Evolutionary conservation across 2,329 filamentous ascomycete species (phyloP), one percentile per base, ranked within the genome.

Genomic region (Aspergillus novoparasiticus): DNA sequence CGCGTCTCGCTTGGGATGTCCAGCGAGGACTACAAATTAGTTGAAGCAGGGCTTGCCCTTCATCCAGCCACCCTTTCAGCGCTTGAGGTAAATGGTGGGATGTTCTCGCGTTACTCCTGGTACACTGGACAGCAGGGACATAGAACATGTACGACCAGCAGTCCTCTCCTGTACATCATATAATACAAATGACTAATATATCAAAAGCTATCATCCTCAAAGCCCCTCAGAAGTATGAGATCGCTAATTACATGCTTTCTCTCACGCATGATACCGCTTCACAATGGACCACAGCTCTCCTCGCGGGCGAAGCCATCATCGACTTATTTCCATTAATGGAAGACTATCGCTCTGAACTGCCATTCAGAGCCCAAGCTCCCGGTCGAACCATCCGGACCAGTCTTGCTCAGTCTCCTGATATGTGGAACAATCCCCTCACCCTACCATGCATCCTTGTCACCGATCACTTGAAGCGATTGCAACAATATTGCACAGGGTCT

Each of bases 161-260:
- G 4, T 3, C 5, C 43, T 46, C 6, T 12, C 1, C 10, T 6
- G 10, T 12, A 46, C n/a, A 12, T 6, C 4, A 8, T 10, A 41
- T 8, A 8, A n/a, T 9, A 8, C 6, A n/a, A 8, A 46, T 21
- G 43, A 19, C 43, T 46, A 23, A 46, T 23, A 46, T 6, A 6
- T 6, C 10, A 14, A 46, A 46, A 61, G 59, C 59, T 12, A 61
- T 61, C 9, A 32, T 61, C 28, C 34, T 61, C 14, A 61, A 61
- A 41, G 59, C 43, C 11, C 59, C 59, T 10, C 59, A 61, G 11
- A 61, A 61, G n/a, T 61, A 51, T 10, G 59, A 61, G 30, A 57
- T 61, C n/a, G 59, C 53, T 6, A 61, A 61, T 30, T 48, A 57
- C 12, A 61, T 61, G 54, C 53, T 61, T 9, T 61, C 59, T 6